phyloP scores from a whole-genome alignment of 2,329 filamentous ascomycete genomes.

The Aspergillus aculeatinus region DNA sequence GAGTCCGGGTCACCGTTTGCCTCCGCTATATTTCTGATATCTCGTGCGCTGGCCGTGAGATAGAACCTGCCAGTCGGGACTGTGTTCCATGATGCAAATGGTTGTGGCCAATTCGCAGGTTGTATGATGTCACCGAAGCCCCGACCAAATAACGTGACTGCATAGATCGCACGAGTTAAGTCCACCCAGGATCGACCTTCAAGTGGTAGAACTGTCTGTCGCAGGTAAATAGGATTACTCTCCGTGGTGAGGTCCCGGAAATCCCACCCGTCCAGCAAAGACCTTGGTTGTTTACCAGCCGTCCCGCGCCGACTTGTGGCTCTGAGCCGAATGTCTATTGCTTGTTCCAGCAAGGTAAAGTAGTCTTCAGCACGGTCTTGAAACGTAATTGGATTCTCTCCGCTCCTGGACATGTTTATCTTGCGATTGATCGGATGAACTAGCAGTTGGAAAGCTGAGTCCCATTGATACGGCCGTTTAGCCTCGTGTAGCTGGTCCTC shows the following conservation, averaged over 20 bases:
- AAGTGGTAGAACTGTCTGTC: constrained; percentile 14
- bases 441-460: background rate
- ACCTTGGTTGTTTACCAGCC: background rate
- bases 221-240: constrained; percentile 23
- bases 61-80: constrained; percentile 30
- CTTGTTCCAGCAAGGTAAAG: constrained; percentile 26
- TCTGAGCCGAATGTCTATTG: constrained; percentile 26
- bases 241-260: constrained; percentile 25
- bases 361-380: background rate
- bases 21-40: constrained; percentile 32
- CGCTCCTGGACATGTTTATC: background rate
- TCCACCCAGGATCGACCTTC: constrained; percentile 32
- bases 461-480: background rate
- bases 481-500: constrained; percentile 5
- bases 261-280: constrained; percentile 32
- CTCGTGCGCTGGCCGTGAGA: constrained; percentile 26
- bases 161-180: constrained; percentile 28
- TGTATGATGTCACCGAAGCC: constrained; percentile 29
- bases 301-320: background rate
- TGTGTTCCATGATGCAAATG: constrained; percentile 20
- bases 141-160: constrained; percentile 26
- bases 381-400: background rate
- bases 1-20: constrained; percentile 18
- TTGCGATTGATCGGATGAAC: background rate
- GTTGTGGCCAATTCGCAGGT: constrained; percentile 15